Conservation (phyloP, 495 filamentous ascomycete genomes). For the Podospora didyma region DNA sequence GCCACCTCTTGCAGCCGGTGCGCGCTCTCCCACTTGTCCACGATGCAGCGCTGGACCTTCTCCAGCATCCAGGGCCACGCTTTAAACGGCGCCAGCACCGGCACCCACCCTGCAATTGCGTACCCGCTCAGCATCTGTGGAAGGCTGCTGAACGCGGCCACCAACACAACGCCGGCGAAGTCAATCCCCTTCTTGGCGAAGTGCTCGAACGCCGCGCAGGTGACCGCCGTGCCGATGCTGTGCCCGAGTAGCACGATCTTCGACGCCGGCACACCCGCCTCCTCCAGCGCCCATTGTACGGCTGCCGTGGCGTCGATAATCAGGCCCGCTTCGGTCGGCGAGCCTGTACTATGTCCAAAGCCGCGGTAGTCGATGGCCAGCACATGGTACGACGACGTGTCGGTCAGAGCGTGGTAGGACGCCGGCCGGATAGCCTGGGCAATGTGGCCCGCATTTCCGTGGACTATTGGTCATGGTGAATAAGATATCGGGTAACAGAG, state of each 20-base stretch:
- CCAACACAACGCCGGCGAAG: constrained; percentile 69
- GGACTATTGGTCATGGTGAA: constrained; percentile 29
- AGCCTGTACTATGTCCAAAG: constrained; percentile 76
- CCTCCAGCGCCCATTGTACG: constrained; percentile 64
- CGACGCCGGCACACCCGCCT: constrained; percentile 59
- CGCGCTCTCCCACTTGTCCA: constrained; percentile 52
- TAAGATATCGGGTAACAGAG: not conserved
- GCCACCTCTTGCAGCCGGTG: constrained; percentile 42
- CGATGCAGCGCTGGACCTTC: constrained; percentile 36
- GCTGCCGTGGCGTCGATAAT: constrained; percentile 73
- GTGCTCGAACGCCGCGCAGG: constrained; percentile 63
- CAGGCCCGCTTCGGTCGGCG: constrained; percentile 76
- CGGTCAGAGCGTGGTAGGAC: constrained; percentile 59
- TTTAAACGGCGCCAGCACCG: constrained; percentile 69
- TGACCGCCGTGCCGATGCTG: constrained; percentile 83
- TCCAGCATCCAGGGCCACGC: constrained; percentile 40
- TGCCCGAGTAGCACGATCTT: constrained; percentile 83
- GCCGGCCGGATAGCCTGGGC: constrained; percentile 58
- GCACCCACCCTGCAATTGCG: constrained; percentile 68
- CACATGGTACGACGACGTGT: constrained; percentile 55
- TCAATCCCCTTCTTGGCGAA: constrained; percentile 48
- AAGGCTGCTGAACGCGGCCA: constrained; percentile 75
- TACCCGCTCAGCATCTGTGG: constrained; percentile 61
- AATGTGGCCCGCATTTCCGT: constrained; percentile 61
- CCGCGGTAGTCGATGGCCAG: constrained; percentile 84